Base-by-base conservation (phyloP, 1,284 basidiomycete species). In the Boletus sp. region DNA sequence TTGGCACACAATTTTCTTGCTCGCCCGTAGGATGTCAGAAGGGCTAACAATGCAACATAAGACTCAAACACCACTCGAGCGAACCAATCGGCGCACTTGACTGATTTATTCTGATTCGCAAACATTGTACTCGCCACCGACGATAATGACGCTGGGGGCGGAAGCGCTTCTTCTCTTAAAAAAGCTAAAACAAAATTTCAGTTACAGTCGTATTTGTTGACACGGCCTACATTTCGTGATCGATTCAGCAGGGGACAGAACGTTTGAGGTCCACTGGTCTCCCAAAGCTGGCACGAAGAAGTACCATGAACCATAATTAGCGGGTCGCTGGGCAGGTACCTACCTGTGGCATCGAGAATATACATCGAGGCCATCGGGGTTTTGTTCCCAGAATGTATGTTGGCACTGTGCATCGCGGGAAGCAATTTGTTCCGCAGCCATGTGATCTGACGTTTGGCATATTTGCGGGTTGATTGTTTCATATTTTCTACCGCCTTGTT, bases 351-450 rank as follows among this genome's bases (percentile, higher is more conserved):
- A 62, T 95, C 90, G 17, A 95, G 71, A 20, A 93, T 57, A 65
- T 82, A 90, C 19, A 76, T 65, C 3, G 72, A 69, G 8, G 57
- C 52, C n/a, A 47, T 34, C 22, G 52, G 43, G 19, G 63, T 55
- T 50, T 74, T 22, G 16, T 35, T 41, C 30, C 26, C 46, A 25
- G 43, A 41, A 64, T 75, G 42, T 59, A 59, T 49, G 51, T 81
- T 75, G 10, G 78, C 75, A 26, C 74, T 75, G 29, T 77, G 62
- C 3, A 90, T 72, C 2, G 82, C 85, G 1, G 94, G 94, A 8
- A 97, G 65, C 5, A 99, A 70, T 67, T 96, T 94, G 63, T 93
- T 94, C 33, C 82, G 78, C 44, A 99, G 84, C 96, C 96, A 99
- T 41, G 86, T 84, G 32, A 94, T 75, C 65, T 99, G 96, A 16